These are phyloP conservation scores for Colletotrichum phormii DNA, from an alignment of 2,329 filamentous ascomycete genomes.

Conservation along the genomic window DNA sequence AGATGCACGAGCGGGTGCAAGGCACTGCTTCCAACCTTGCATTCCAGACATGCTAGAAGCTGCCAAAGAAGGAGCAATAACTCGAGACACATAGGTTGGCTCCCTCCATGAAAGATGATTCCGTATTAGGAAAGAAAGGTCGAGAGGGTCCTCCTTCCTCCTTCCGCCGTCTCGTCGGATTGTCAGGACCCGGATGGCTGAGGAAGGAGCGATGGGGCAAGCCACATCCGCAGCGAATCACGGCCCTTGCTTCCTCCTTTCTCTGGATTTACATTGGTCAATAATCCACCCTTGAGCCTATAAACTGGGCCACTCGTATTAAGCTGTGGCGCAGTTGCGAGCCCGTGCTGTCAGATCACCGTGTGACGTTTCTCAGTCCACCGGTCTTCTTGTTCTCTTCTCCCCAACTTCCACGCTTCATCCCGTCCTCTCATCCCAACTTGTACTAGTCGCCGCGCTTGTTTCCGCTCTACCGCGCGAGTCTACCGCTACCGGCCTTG, in stretches of 20 bases:
- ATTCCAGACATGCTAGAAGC: neutral
- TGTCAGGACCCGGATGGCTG: conserved; percentile 6
- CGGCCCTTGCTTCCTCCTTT: neutral
- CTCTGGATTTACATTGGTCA: neutral
- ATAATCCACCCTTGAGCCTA: neutral
- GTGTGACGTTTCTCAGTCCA: neutral
- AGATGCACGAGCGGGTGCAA: neutral
- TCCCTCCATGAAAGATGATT: conserved; percentile 1
- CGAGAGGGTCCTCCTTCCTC: neutral
- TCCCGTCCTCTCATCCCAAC: neutral
- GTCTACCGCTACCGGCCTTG: neutral
- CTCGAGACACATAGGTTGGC: neutral
- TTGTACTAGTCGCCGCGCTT: neutral
- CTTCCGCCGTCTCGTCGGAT: neutral
- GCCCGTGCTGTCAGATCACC: neutral
- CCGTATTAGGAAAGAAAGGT: neutral
- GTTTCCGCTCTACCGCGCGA: neutral
- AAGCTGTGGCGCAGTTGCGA: conserved; percentile 19
- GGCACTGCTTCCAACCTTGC: conserved; percentile 1
- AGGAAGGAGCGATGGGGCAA: conserved; percentile 20
- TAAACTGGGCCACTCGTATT: neutral
- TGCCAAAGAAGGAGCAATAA: neutral
- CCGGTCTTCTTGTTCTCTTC: neutral
- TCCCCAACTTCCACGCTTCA: neutral
- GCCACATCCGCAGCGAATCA: conserved; percentile 22